A percentile compares a stretch with the other conserved stretches of the same genome.
Conservation (phyloP, 257 asterid genomes). For the Nicotiana sylvestris region DNA sequence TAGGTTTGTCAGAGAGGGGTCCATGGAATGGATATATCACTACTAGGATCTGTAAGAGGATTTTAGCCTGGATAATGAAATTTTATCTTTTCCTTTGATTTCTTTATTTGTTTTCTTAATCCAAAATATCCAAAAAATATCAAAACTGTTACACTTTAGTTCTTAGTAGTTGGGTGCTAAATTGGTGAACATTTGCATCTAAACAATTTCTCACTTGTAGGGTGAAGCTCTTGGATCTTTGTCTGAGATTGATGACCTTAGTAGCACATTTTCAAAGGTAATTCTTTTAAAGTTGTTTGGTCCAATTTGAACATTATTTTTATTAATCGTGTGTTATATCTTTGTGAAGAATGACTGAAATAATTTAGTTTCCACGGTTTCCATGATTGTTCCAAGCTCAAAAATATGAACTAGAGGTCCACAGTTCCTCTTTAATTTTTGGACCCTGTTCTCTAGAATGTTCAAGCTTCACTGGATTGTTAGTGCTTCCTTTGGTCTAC, state of each 20-base stretch:
- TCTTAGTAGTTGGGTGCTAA: too few relatives aligned
- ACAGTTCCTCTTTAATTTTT: neutral
- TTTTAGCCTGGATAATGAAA: too few relatives aligned
- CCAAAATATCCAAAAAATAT: too few relatives aligned
- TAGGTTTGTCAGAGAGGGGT: too few relatives aligned
- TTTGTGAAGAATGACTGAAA: conserved; percentile 4
- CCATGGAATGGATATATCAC: too few relatives aligned
- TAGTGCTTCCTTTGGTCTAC: neutral
- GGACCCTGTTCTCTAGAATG: conserved; percentile 3
- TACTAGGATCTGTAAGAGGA: too few relatives aligned
- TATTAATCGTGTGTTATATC: neutral
- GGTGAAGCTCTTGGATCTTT: conserved; percentile 50
- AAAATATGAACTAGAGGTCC: neutral
- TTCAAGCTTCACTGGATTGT: neutral
- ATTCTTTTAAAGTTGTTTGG: conserved; percentile 5
- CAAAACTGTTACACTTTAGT: too few relatives aligned
- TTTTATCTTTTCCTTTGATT: too few relatives aligned
- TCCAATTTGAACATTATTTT: neutral
- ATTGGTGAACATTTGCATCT: neutral
- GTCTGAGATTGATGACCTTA: conserved; percentile 62
- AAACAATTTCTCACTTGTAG: conserved; percentile 33
- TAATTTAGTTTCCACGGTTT: neutral
- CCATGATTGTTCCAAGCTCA: neutral
- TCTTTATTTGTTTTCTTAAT: too few relatives aligned
- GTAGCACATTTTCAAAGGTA: conserved; percentile 68